These are phyloP conservation scores for Pichia heedii DNA, from an alignment of 805 yeast species.

Conservation along the genomic window DNA sequence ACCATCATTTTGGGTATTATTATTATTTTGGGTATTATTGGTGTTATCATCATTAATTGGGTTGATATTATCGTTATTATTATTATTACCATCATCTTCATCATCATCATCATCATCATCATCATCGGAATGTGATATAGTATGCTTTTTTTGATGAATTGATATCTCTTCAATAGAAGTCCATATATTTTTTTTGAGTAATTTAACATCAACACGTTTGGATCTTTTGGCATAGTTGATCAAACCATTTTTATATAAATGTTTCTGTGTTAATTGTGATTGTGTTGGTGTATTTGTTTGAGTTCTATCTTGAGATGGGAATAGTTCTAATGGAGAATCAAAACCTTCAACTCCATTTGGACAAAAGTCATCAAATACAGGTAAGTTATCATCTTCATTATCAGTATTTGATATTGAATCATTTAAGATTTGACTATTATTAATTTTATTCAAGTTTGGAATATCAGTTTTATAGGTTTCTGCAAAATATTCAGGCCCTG, in stretches of 20 bases:
- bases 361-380: slow-evolving; percentile 29
- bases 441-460: background rate
- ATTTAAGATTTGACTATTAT: background rate
- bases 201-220: slow-evolving; percentile 39
- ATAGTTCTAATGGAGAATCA: slow-evolving; percentile 8
- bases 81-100: background rate
- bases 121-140: slow-evolving; percentile 23
- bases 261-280: background rate
- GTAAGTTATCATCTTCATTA: slow-evolving; percentile 3
- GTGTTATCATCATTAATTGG: background rate
- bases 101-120: slow-evolving; percentile 8
- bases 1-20: too few relatives aligned
- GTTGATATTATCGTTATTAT: background rate
- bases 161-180: slow-evolving; percentile 27
- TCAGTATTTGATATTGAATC: too few relatives aligned
- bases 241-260: background rate
- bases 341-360: slow-evolving; percentile 17
- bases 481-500: slow-evolving; percentile 47
- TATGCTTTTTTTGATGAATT: slow-evolving; percentile 20
- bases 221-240: slow-evolving; percentile 37
- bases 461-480: slow-evolving; percentile 30
- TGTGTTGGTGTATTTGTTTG: background rate
- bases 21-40: background rate
- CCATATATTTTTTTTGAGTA: slow-evolving; percentile 41
- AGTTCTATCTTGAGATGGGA: background rate